Percentiles rank a stretch among this genome's conserved stretches.
Conservation (phyloP, 2,329 filamentous ascomycete genomes). For the Metarhizium album region DNA sequence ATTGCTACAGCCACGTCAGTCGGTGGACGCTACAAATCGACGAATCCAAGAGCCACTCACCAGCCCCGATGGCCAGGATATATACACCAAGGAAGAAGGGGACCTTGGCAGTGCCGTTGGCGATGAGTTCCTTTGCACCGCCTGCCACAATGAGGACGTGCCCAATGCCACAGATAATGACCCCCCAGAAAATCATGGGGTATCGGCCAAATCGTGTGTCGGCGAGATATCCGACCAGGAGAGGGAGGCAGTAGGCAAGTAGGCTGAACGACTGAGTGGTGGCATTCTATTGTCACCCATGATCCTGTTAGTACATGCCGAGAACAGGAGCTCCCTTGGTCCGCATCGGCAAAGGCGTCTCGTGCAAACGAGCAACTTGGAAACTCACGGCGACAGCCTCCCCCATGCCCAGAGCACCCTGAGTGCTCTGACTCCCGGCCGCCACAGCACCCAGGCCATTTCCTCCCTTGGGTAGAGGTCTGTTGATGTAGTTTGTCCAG, state of each 20-base stretch:
- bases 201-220: constrained; percentile 63
- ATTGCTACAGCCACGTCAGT: constrained; percentile 16
- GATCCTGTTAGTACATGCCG: constrained; percentile 28
- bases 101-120: constrained; percentile 34
- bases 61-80: constrained; percentile 49
- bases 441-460: constrained; percentile 35
- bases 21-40: background rate
- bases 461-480: constrained; percentile 41
- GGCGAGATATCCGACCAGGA: constrained; percentile 45
- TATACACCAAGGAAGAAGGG: constrained; percentile 52
- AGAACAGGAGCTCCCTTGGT: constrained; percentile 13
- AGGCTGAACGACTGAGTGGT: constrained; percentile 40
- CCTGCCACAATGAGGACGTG: constrained; percentile 59
- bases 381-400: constrained; percentile 11
- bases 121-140: constrained; percentile 34
- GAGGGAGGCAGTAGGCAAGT: constrained; percentile 45
- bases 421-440: constrained; percentile 31
- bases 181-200: constrained; percentile 59
- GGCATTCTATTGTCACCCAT: constrained; percentile 16
- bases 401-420: constrained; percentile 49
- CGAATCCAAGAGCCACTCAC: background rate
- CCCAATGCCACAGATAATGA: constrained; percentile 55
- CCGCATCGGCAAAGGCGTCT: no score
- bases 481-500: constrained; percentile 49
- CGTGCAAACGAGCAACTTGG: background rate